Evolutionary conservation across 352 stramenopile genomes (phyloP).

Genomic region (Phytophthora palmivora): DNA sequence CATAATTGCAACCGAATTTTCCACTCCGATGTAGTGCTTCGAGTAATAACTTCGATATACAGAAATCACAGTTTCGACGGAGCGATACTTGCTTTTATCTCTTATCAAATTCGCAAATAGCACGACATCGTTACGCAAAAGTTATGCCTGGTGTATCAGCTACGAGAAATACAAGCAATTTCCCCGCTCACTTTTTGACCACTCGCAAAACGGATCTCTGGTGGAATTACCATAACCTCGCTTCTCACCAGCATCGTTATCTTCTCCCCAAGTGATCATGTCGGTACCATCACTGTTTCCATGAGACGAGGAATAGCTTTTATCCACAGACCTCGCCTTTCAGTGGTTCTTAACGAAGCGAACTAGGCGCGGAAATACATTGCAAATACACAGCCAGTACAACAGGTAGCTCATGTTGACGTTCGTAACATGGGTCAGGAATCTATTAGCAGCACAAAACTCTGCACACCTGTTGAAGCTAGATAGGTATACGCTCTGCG

Average conservation of each 20-base stretch:
- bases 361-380: not conserved
- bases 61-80: not conserved
- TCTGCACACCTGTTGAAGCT: not conserved
- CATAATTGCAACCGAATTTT: not conserved
- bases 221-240: constrained; percentile 8
- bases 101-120: not conserved
- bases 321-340: too few relatives aligned
- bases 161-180: not conserved
- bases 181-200: not conserved
- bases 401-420: not conserved
- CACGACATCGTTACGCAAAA: not conserved
- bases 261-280: constrained; percentile 1
- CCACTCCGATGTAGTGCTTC: not conserved
- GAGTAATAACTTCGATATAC: constrained; percentile 5
- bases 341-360: too few relatives aligned
- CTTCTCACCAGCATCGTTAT: constrained; percentile 2
- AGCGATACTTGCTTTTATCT: not conserved
- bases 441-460: not conserved
- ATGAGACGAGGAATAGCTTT: too few relatives aligned
- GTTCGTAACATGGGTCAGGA: not conserved
- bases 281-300: constrained; percentile 11
- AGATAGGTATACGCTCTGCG: not conserved
- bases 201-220: not conserved
- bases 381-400: not conserved
- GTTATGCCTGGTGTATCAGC: not conserved